phyloP scores from a whole-genome alignment of 176 grass and related monocot species.

The Poa annua region DNA sequence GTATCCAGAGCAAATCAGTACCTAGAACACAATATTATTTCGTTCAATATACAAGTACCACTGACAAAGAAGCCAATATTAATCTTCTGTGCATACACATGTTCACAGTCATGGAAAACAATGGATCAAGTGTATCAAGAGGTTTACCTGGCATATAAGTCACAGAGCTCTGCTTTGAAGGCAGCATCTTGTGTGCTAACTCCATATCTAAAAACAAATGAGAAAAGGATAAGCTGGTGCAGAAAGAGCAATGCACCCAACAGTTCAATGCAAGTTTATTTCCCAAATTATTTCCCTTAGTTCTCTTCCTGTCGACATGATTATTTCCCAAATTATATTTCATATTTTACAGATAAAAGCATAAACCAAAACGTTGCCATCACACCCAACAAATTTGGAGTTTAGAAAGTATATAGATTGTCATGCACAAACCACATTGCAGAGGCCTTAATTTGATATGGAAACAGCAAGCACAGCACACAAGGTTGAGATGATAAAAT shows the following conservation, averaged over 20 bases:
- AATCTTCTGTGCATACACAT: constrained; percentile 15
- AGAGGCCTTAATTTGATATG: background rate
- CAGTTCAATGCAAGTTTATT: background rate
- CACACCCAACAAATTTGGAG: background rate
- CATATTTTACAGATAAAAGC: constrained; percentile 13
- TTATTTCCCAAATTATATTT: background rate
- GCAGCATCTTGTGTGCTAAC: constrained; percentile 82
- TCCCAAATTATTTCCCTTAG: background rate
- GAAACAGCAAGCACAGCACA: background rate
- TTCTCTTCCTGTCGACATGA: background rate
- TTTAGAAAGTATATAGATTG: constrained; percentile 9
- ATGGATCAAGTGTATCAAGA: constrained; percentile 10
- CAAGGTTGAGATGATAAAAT: constrained; percentile 21
- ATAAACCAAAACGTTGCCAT: background rate
- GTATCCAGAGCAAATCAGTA: background rate
- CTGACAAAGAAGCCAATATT: background rate
- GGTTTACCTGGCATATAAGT: constrained; percentile 76
- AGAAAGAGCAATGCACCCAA: background rate
- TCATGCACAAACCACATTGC: background rate
- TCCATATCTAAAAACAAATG: constrained; percentile 67
- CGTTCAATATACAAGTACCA: constrained; percentile 1
- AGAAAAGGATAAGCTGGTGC: constrained; percentile 35
- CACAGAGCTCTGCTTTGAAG: constrained; percentile 88
- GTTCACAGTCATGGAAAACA: constrained; percentile 21
- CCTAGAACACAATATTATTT: background rate